Evolutionary conservation across 768 basidiomycete species (phyloP), one percentile per base, ranked within the genome.

Genomic region (Leccinum boreale): DNA sequence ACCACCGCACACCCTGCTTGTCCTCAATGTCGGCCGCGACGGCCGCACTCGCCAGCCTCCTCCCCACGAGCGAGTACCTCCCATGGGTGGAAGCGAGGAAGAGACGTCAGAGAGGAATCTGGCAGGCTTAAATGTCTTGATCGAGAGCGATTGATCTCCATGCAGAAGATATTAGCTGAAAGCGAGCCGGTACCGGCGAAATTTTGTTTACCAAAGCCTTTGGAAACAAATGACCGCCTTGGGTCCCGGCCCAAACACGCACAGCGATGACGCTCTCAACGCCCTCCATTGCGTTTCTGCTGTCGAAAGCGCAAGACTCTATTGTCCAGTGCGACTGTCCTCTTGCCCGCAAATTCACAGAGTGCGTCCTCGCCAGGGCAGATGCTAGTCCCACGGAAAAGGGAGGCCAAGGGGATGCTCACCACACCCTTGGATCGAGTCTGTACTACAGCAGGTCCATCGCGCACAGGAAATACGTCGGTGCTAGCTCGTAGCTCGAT

Each of bases 311-410:
- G 0, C 90, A 91, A 67, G 77, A 80, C 17, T 78, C 94, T 55
- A 81, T 95, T 62, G 79, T 86, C 23, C 89, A 93, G 75, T 92
- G 88, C 67, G 86, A 94, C 72, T 93, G 90, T 68, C 83, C 87
- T 50, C 83, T 94, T 50, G 91, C 93, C 4, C 74, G 80, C 52
- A 83, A 81, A 53, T 94, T 94, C 69, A 76, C 85, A 44, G 75
- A 78, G 48, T 83, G 92, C 46, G 79, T 88, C 15, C 72, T 94
- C 29, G 81, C 87, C 61, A 75, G 82, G 53, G 81, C 87, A 55
- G 70, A 73, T 64, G 66, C 53, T 1, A 62, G 61, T 5, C 8
- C 53, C 10, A 78, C 85, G 8, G 73, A 74, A 29, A 83, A 90
- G 75, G 78, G 76, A 87, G 58, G 91, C 85, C 1, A 85, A 79